Percentiles rank a stretch among this genome's conserved stretches.
phyloP scores from a whole-genome alignment of 2,329 filamentous ascomycete species.

The Clonostachys rhizophaga region DNA sequence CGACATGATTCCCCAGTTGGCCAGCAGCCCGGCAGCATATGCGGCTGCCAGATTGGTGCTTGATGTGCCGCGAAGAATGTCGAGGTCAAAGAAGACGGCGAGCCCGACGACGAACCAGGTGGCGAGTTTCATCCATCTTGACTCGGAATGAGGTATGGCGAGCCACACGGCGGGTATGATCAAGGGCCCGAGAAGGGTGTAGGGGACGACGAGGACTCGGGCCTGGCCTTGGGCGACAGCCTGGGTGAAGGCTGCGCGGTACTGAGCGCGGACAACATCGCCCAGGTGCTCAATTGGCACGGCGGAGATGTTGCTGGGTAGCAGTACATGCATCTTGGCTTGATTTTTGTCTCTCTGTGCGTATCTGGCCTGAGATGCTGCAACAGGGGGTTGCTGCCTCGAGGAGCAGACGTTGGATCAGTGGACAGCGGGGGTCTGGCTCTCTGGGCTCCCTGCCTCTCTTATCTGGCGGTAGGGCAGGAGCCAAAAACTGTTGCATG shows the following conservation, averaged over 20 bases:
- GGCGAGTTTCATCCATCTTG: slow-evolving; percentile 43
- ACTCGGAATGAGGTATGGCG: slow-evolving; percentile 45
- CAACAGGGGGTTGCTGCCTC: too few relatives aligned
- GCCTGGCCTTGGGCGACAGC: slow-evolving; percentile 29
- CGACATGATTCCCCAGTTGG: slow-evolving; percentile 45
- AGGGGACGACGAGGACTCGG: slow-evolving; percentile 47
- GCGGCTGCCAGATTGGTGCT: slow-evolving; percentile 46
- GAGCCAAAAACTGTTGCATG: too few relatives aligned
- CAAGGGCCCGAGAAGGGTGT: slow-evolving; percentile 39
- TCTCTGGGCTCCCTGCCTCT: too few relatives aligned
- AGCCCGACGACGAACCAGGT: slow-evolving; percentile 42
- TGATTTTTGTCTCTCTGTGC: background rate
- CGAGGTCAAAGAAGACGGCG: slow-evolving; percentile 34
- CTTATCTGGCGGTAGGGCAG: too few relatives aligned
- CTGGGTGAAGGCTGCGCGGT: slow-evolving; percentile 28
- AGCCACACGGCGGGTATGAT: slow-evolving; percentile 50
- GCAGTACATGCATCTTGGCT: background rate
- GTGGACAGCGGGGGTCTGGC: too few relatives aligned
- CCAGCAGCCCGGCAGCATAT: slow-evolving; percentile 45
- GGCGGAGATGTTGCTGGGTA: background rate
- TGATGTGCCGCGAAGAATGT: slow-evolving; percentile 33
- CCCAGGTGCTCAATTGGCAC: slow-evolving; percentile 10
- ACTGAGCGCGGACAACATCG: slow-evolving; percentile 18
- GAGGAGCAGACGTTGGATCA: too few relatives aligned
- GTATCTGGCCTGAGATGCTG: background rate